Evolutionary conservation across 352 stramenopile species (phyloP).

Genomic region (Plasmopara viticola): DNA sequence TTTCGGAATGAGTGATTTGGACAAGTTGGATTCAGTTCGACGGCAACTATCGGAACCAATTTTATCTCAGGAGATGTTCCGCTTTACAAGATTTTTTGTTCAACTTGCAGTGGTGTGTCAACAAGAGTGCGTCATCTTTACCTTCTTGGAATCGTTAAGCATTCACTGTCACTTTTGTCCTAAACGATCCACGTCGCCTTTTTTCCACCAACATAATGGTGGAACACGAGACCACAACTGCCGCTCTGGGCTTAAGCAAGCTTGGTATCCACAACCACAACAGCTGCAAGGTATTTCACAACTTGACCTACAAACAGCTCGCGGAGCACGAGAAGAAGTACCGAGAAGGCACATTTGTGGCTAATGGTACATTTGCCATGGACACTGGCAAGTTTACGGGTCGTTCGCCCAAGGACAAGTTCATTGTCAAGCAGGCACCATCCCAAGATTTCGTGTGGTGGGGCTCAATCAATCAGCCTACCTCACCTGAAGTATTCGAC

Average conservation of each 20-base stretch:
- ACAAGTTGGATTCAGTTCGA: too few relatives aligned
- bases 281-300: slow-evolving; percentile 90
- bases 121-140: slow-evolving; percentile 6
- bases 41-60: too few relatives aligned
- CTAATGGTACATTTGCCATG: slow-evolving; percentile 92
- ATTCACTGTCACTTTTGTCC: slow-evolving; percentile 5
- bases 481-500: slow-evolving; percentile 92
- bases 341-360: slow-evolving; percentile 87
- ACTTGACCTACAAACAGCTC: slow-evolving; percentile 95
- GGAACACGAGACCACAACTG: slow-evolving; percentile 58
- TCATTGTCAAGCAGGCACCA: slow-evolving; percentile 91
- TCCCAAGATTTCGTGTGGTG: slow-evolving; percentile 95
- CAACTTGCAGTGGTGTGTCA: not conserved
- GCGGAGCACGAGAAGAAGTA: slow-evolving; percentile 93
- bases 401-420: slow-evolving; percentile 98
- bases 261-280: slow-evolving; percentile 89
- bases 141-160: slow-evolving; percentile 6
- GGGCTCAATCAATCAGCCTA: slow-evolving; percentile 95
- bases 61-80: too few relatives aligned
- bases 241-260: slow-evolving; percentile 58
- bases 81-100: not conserved
- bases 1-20: too few relatives aligned
- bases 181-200: not conserved
- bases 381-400: slow-evolving; percentile 99
- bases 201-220: slow-evolving; percentile 17